A percentile compares a stretch with the other conserved stretches of the same genome.
Conservation (phyloP, 75 land plant genomes). For the Pseudotsuga menziesii region DNA sequence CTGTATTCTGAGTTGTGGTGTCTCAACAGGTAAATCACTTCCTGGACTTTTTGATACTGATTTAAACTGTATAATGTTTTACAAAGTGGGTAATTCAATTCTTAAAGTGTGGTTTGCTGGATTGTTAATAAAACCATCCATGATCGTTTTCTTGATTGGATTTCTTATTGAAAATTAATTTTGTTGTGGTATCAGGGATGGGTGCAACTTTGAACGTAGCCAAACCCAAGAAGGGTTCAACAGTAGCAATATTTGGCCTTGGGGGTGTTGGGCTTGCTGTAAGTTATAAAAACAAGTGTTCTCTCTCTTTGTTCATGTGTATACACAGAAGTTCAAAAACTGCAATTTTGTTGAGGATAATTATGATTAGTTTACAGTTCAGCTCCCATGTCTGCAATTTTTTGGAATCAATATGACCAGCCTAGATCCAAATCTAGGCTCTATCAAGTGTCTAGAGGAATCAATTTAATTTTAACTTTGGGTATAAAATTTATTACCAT, state of each 20-base stretch:
- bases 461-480: too few species aligned
- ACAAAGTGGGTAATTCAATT: too few species aligned
- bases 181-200: constrained; percentile 34
- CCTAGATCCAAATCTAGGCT: too few species aligned
- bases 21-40: constrained; percentile 36
- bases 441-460: too few species aligned
- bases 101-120: neutral
- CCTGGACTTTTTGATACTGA: neutral
- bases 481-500: too few species aligned
- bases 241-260: constrained; percentile 82
- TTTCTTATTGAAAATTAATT: neutral
- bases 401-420: neutral
- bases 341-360: neutral
- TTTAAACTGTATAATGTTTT: neutral
- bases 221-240: constrained; percentile 62
- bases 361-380: too few species aligned
- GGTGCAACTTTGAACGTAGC: constrained; percentile 72
- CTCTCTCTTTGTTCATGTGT: neutral
- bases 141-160: neutral
- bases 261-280: constrained; percentile 86
- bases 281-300: constrained; percentile 12
- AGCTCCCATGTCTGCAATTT: neutral
- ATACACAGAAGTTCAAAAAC: neutral
- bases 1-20: constrained; percentile 53
- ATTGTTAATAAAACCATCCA: neutral